Percentiles rank a stretch among this genome's conserved stretches.
These are phyloP conservation scores for Periconia sp. DNA, from an alignment of 2,329 filamentous ascomycete species.

Conservation along the genomic window DNA sequence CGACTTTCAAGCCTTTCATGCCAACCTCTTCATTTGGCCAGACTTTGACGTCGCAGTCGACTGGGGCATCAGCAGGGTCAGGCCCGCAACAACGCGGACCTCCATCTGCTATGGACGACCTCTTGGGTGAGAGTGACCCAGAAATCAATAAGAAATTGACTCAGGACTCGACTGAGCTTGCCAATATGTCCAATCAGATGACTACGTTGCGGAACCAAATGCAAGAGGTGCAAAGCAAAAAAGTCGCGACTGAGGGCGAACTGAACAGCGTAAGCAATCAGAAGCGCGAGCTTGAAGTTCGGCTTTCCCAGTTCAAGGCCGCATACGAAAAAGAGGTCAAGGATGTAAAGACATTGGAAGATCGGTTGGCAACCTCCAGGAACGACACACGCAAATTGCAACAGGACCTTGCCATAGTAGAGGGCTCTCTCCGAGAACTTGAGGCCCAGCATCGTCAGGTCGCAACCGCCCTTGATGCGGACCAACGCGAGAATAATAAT, in stretches of 20 bases:
- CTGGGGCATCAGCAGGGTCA: conserved; percentile 64
- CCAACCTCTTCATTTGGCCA: conserved; percentile 93
- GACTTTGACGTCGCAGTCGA: conserved; percentile 76
- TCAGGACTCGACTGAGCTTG: conserved; percentile 87
- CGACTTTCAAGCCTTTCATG: conserved; percentile 85
- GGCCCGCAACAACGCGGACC: conserved; percentile 50
- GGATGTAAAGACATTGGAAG: conserved; percentile 82
- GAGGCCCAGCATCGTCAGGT: conserved; percentile 82
- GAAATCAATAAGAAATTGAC: conserved; percentile 88
- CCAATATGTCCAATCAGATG: conserved; percentile 95
- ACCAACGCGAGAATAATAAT: conserved; percentile 84
- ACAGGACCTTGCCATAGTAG: conserved; percentile 81
- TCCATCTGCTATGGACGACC: conserved; percentile 72
- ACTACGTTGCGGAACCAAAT: conserved; percentile 90
- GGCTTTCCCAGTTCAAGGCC: conserved; percentile 81
- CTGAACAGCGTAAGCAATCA: conserved; percentile 81
- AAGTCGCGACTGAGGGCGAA: conserved; percentile 78
- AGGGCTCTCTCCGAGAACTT: conserved; percentile 80
- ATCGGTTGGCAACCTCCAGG: conserved; percentile 76
- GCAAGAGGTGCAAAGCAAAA: conserved; percentile 88
- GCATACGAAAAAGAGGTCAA: conserved; percentile 95
- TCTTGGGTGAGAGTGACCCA: conserved; percentile 88
- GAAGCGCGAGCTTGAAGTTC: conserved; percentile 90
- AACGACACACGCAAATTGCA: conserved; percentile 85
- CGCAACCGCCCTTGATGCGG: conserved; percentile 74